Evolutionary conservation across 305 asterid genomes (phyloP).

Genomic region (Fraxinus floribunda): DNA sequence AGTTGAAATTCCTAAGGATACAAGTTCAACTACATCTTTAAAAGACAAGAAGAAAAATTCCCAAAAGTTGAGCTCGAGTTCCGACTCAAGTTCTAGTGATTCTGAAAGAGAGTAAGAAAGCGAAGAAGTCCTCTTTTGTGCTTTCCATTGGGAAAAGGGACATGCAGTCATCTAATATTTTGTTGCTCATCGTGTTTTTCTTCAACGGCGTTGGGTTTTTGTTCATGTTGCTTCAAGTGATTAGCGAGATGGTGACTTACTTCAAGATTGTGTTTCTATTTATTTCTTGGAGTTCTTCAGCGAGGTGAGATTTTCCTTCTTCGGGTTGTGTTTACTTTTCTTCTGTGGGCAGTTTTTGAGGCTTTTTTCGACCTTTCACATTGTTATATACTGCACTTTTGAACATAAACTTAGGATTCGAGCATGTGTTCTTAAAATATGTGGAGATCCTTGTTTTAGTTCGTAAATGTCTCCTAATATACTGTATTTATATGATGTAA

Average conservation of each 20-base stretch:
- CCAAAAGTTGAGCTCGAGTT: conserved; percentile 16
- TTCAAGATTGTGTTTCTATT: conserved; percentile 42
- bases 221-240: conserved; percentile 17
- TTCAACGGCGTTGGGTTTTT: conserved; percentile 10
- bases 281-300: conserved; percentile 36
- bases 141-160: neutral
- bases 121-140: neutral
- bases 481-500: neutral
- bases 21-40: conserved; percentile 1
- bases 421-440: neutral
- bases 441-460: neutral
- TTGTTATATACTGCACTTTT: conserved; percentile 5
- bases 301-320: conserved; percentile 10
- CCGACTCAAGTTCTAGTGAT: conserved; percentile 25
- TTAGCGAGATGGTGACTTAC: conserved; percentile 29
- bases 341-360: conserved; percentile 21
- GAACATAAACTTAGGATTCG: neutral
- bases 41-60: conserved; percentile 18
- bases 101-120: conserved; percentile 28
- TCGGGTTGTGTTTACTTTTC: conserved; percentile 21
- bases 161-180: neutral
- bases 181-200: neutral
- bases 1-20: neutral
- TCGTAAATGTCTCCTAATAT: neutral
- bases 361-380: neutral